Conservation (phyloP, 768 basidiomycete species). For the Trichaptum fuscoviolaceum region DNA sequence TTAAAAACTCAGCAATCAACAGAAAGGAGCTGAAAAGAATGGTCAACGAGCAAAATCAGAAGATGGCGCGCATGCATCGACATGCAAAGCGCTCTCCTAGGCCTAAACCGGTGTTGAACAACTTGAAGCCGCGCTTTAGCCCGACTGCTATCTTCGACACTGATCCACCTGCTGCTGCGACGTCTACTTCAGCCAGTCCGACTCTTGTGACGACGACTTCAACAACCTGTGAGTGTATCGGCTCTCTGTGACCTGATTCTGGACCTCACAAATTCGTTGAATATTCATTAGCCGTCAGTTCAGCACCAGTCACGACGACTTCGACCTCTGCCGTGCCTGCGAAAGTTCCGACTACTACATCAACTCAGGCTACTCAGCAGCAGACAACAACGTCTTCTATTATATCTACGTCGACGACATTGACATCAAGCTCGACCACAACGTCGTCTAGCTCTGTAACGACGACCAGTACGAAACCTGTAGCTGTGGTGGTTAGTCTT, state of each 20-base stretch:
- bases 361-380: not conserved
- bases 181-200: not conserved
- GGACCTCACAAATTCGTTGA: too few species aligned
- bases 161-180: not conserved
- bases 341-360: not conserved
- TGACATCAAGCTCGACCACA: not conserved
- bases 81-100: not conserved
- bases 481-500: not conserved
- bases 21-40: not conserved
- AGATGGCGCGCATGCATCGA: not conserved
- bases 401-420: not conserved
- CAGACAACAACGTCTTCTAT: not conserved
- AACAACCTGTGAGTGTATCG: not conserved
- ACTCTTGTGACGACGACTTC: not conserved
- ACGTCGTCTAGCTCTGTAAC: not conserved
- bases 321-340: not conserved
- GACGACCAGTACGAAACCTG: not conserved
- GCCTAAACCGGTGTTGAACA: not conserved
- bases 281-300: not conserved
- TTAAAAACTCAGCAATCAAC: not conserved
- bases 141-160: not conserved
- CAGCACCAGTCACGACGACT: not conserved
- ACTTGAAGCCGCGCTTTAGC: not conserved
- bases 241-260: not conserved
- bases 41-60: not conserved